A percentile compares a stretch with the other conserved stretches of the same genome.
These are phyloP conservation scores for Fusarium pseudocircinatum DNA, from an alignment of 2,329 filamentous ascomycete genomes.

Conservation along the genomic window DNA sequence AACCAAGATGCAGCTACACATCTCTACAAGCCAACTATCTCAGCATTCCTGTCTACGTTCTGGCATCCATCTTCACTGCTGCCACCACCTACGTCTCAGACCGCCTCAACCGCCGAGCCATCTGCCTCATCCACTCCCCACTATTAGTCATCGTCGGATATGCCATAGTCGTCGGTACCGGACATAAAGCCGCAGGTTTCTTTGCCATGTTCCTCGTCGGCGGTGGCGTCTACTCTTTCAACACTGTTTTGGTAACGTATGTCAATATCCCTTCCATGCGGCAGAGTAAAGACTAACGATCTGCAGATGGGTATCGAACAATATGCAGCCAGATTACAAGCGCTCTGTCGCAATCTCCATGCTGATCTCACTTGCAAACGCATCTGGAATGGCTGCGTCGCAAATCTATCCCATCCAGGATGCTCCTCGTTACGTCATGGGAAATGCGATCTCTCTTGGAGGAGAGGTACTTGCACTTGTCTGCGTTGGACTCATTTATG, in stretches of 20 bases:
- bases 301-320: slow-evolving; percentile 59
- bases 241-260: slow-evolving; percentile 30
- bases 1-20: slow-evolving; percentile 1
- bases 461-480: slow-evolving; percentile 41
- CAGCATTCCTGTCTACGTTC: slow-evolving; percentile 48
- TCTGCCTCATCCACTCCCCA: slow-evolving; percentile 29
- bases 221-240: slow-evolving; percentile 25
- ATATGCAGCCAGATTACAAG: slow-evolving; percentile 58
- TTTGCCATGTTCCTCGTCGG: slow-evolving; percentile 41
- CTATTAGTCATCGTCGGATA: slow-evolving; percentile 45
- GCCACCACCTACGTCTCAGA: slow-evolving; percentile 30
- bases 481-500: slow-evolving; percentile 41
- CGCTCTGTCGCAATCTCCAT: slow-evolving; percentile 57
- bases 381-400: slow-evolving; percentile 57
- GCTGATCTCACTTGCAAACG: slow-evolving; percentile 59
- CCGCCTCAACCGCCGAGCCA: slow-evolving; percentile 38
- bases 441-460: slow-evolving; percentile 44
- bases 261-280: neutral
- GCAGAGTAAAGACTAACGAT: slow-evolving; percentile 28
- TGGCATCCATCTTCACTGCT: slow-evolving; percentile 35
- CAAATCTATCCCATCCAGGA: slow-evolving; percentile 52
- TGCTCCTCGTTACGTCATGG: slow-evolving; percentile 43
- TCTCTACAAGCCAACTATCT: slow-evolving; percentile 49
- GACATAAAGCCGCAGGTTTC: slow-evolving; percentile 36
- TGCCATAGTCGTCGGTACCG: slow-evolving; percentile 40